Conservation (phyloP, 106 monocot genomes). For the Dactylorhiza incarnata region DNA sequence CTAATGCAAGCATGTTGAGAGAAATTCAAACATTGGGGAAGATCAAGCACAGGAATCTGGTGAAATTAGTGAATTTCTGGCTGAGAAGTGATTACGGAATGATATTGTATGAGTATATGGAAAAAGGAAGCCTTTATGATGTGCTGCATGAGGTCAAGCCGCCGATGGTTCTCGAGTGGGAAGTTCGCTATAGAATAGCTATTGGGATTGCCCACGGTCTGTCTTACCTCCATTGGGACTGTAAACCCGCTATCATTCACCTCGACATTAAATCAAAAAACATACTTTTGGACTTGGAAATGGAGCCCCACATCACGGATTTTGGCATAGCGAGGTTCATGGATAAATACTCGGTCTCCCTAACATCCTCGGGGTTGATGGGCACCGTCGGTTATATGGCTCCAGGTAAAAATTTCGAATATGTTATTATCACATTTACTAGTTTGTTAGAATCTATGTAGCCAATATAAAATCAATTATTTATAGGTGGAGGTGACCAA, state of each 20-base stretch:
- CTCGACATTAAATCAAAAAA: constrained; percentile 95
- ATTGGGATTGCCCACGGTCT: constrained; percentile 80
- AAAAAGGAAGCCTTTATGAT: constrained; percentile 87
- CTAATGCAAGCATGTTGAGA: constrained; percentile 47
- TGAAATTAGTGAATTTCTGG: constrained; percentile 63
- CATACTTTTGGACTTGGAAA: constrained; percentile 67
- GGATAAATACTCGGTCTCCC: constrained; percentile 33
- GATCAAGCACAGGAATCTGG: constrained; percentile 70
- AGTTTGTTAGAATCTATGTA: too few relatives aligned
- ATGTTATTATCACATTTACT: not conserved
- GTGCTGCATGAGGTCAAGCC: constrained; percentile 62
- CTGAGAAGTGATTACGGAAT: constrained; percentile 44
- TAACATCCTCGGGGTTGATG: constrained; percentile 34
- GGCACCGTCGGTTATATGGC: constrained; percentile 85
- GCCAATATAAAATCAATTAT: too few relatives aligned
- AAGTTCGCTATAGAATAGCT: constrained; percentile 48
- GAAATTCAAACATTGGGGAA: constrained; percentile 66
- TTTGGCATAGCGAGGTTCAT: constrained; percentile 83
- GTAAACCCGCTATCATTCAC: constrained; percentile 71
- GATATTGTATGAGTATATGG: constrained; percentile 78
- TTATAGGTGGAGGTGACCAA: too few relatives aligned
- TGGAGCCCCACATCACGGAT: constrained; percentile 87
- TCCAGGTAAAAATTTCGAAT: constrained; percentile 45
- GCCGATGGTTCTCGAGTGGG: constrained; percentile 47
- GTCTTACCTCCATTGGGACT: constrained; percentile 83